Percentiles rank a stretch among this genome's conserved stretches.
phyloP scores from a whole-genome alignment of 164 flowering plant species.

The Dillenia turbinata region DNA sequence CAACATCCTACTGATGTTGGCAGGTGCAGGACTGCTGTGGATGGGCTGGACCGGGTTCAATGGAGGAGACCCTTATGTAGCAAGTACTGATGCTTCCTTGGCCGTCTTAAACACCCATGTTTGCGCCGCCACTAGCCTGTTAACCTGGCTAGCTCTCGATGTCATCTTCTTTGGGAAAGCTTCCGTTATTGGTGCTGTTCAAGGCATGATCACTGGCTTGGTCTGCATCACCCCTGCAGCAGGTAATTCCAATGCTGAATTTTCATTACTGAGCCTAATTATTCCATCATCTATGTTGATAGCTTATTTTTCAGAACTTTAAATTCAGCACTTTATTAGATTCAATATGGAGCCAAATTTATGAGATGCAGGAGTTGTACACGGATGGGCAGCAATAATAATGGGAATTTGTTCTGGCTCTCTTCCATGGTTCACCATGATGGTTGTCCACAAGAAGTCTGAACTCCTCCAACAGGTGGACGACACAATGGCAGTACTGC shows the following conservation, averaged over 20 bases:
- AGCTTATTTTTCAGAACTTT: no score
- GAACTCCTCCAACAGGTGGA: slow-evolving; percentile 42
- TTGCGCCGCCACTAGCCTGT: slow-evolving; percentile 28
- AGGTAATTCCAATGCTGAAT: slow-evolving; percentile 10
- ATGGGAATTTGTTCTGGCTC: slow-evolving; percentile 38
- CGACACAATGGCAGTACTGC: slow-evolving; percentile 47
- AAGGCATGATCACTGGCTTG: slow-evolving; percentile 34
- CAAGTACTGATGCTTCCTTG: slow-evolving; percentile 23
- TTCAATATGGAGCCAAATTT: no score
- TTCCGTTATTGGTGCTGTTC: slow-evolving; percentile 32
- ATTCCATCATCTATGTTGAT: no score
- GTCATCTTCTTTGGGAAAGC: slow-evolving; percentile 18
- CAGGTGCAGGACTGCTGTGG: slow-evolving; percentile 37
- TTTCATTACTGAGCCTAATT: not conserved
- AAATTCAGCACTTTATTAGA: no score
- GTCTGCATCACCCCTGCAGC: slow-evolving; percentile 38
- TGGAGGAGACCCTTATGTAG: slow-evolving; percentile 25
- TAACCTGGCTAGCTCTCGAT: slow-evolving; percentile 33
- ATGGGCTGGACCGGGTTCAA: slow-evolving; percentile 42
- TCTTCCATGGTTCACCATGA: slow-evolving; percentile 48
- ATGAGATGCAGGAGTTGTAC: slow-evolving; percentile 30
- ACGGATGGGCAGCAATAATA: slow-evolving; percentile 38
- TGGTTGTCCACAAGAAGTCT: slow-evolving; percentile 43
- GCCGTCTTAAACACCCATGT: slow-evolving; percentile 35
- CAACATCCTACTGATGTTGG: slow-evolving; percentile 33